Evolutionary conservation across 2,329 filamentous ascomycete species (phyloP).

Genomic region (Paecilomyces fulvus): DNA sequence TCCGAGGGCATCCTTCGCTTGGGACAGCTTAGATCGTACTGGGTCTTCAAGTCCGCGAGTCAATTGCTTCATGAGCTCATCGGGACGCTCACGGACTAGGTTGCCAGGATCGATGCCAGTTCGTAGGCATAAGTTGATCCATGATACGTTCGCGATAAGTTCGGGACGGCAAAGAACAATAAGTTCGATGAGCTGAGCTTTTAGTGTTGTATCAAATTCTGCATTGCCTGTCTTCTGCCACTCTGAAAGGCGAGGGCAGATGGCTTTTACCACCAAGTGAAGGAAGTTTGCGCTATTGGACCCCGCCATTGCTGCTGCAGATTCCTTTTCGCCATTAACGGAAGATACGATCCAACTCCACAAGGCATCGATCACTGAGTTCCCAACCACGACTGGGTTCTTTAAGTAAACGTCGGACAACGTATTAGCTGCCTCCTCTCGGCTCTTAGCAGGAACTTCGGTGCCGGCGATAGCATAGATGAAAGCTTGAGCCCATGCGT

Average conservation of each 20-base stretch:
- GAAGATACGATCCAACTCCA: constrained; percentile 69
- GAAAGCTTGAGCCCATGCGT: constrained; percentile 75
- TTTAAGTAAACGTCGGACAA: constrained; percentile 59
- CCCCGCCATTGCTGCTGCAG: constrained; percentile 57
- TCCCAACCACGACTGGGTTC: constrained; percentile 50
- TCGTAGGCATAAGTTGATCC: constrained; percentile 82
- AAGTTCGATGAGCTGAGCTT: constrained; percentile 65
- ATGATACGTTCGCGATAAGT: constrained; percentile 67
- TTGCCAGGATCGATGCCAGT: constrained; percentile 75
- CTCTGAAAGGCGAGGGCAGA: constrained; percentile 25
- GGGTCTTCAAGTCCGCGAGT: constrained; percentile 42
- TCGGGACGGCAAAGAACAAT: constrained; percentile 71
- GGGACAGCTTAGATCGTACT: constrained; percentile 25
- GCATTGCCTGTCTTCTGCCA: constrained; percentile 19
- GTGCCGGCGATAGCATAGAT: constrained; percentile 68
- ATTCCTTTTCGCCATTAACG: constrained; percentile 70
- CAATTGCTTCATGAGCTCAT: constrained; percentile 61
- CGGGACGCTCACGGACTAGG: constrained; percentile 57
- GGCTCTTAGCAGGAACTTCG: constrained; percentile 51
- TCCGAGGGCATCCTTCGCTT: constrained; percentile 60
- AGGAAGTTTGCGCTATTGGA: constrained; percentile 54
- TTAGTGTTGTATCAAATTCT: constrained; percentile 45
- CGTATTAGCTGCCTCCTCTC: constrained; percentile 53
- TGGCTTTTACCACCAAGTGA: constrained; percentile 44
- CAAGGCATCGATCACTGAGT: constrained; percentile 60